Base-by-base conservation (phyloP, 306 rosid genomes). In the Quillaja saponaria region DNA sequence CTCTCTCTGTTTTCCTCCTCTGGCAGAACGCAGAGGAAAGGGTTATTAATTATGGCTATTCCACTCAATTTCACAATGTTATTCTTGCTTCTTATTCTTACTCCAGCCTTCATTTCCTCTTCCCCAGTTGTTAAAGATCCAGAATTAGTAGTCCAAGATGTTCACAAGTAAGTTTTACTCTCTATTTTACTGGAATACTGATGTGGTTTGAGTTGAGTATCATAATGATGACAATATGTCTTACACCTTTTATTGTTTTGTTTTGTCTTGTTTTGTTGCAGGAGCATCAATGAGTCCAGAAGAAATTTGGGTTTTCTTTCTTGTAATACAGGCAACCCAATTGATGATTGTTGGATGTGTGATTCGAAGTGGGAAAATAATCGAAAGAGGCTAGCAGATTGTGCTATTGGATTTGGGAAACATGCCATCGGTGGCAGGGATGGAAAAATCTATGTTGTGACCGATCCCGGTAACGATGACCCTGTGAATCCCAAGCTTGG, bases 341-440 rank as follows among this genome's bases (percentile, higher is more conserved):
- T 92, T 16, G 99, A 92, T 53, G 99, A 92, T 62, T 92, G 99
- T 63, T 92, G 99, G 99, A 71, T 90, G 53, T 92, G 99, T 45
- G 96, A 88, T 59, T 54, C 74, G 2, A 79, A 86, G 2, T 92
- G 99, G 99, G 87, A 67, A 35, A 83, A 74, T 52, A 92, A 92
- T 64, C 63, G 95, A 0, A 60, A 84, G 63, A 68, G 87, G 2
- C 61, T 92, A 0, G 99, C 96, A 0, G 89, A 89, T 18, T 92
- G 99, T 56, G 75, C 80, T 6, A 86, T 92, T 37, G 99, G 99
- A 11, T 92, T 89, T 31, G 96, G 99, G 0, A 92, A 89, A 62
- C 70, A 73, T 0, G 95, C 99, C 57, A 78, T 83, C 12, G 99
- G 99, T 6, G 99, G 99, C 11, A 71, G 87, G 15, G 84, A 92